phyloP scores from a whole-genome alignment of 2,329 filamentous ascomycete species.

The Hirsutella minnesotensis region DNA sequence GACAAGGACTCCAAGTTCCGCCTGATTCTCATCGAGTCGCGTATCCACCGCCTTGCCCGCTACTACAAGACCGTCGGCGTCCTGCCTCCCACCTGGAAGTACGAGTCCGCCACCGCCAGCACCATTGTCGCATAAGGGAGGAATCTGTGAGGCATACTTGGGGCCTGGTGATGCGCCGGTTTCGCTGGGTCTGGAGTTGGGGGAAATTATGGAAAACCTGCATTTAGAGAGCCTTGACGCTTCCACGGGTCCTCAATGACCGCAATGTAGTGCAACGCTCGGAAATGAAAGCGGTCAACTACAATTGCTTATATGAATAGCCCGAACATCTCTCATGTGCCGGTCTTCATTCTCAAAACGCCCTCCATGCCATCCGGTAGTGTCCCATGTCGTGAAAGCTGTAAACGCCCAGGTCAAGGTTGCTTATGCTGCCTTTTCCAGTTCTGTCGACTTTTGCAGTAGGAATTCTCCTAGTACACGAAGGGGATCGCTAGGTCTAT shows the following conservation, averaged over 20 bases:
- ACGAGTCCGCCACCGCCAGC: conserved; percentile 94
- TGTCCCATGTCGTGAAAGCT: conserved; percentile 3
- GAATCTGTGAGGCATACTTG: conserved; percentile 6
- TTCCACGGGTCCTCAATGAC: conserved; percentile 22
- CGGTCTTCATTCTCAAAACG: not conserved
- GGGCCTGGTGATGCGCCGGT: conserved; percentile 14
- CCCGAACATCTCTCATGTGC: conserved; percentile 6
- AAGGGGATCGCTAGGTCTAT: conserved; percentile 54
- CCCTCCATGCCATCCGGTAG: not conserved
- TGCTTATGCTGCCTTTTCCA: conserved; percentile 31
- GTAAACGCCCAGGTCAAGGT: conserved; percentile 4
- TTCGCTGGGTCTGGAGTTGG: conserved; percentile 32
- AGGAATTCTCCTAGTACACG: conserved; percentile 60
- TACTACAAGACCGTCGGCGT: conserved; percentile 97
- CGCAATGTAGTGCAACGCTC: conserved; percentile 18
- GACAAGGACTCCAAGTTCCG: conserved; percentile 99
- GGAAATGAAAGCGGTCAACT: conserved; percentile 23
- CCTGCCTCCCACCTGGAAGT: conserved; percentile 90
- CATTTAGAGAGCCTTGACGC: conserved; percentile 32
- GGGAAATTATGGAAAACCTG: conserved; percentile 27
- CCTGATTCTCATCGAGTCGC: conserved; percentile 99
- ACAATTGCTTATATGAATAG: conserved; percentile 9
- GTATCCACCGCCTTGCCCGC: conserved; percentile 97
- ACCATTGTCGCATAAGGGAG: conserved; percentile 74
- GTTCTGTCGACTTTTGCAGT: conserved; percentile 53